Evolutionary conservation across 352 stramenopile species (phyloP), one percentile per base, ranked within the genome.

Genomic region (Pythium sukuiense): DNA sequence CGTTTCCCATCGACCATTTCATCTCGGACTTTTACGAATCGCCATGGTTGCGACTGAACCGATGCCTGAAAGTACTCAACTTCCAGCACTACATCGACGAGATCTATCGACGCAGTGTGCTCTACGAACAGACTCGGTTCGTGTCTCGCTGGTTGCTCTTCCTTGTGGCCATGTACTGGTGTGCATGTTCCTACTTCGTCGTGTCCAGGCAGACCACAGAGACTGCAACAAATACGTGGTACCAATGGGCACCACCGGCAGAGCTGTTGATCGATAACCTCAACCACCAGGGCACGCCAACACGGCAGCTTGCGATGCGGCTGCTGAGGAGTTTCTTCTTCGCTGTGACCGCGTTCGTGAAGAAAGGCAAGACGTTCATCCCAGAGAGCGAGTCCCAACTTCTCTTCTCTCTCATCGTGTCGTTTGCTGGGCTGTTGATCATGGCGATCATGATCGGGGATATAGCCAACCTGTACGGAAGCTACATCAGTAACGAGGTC

Each of bases 401-500:
- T 27, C 29, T 77, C 1, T 89, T 88, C 69, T 77, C 70, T 16
- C 70, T 85, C 0, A 67, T 63, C 16, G 75, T 84, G 9, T 70
- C 74, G 6, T 76, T 88, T 24, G 30, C 77, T 0, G 77, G 81
- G 0, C 56, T 88, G 8, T 46, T 87, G 13, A 35, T 72, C 24
- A 74, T 86, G 71, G 73, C 79, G 0, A 79, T 83, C 53, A 79
- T 89, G 67, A 77, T 89, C 49, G 70, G 74, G 3, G 77, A 87
- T 50, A 70, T 83, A 33, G 74, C 79, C 0, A 85, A 77, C 12
- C 30, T 89, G 14, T 88, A 87, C 72, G 56, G 77, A 0, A 86
- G 74, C 24, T 84, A 75, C 64, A 85, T 80, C 55, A 76, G 77
- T 67, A 84, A 87, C 63, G 77, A 89, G 56, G 79, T 89, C 12